Conservation (phyloP, 129 eudicot species). For the Mikania micrantha region DNA sequence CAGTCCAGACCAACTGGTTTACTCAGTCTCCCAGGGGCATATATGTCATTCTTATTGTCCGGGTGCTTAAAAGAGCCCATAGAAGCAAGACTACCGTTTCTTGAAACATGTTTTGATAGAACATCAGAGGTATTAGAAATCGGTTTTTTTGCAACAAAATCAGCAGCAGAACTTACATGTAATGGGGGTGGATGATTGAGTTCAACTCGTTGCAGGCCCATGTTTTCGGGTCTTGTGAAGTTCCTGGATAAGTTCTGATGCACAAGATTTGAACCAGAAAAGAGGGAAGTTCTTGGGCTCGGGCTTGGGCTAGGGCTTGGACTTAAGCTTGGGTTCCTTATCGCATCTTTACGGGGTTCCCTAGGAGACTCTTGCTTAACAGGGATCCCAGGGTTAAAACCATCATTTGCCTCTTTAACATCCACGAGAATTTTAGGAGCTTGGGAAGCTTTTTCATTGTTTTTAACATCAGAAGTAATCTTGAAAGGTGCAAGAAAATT, state of each 20-base stretch:
- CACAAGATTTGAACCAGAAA: constrained; percentile 30
- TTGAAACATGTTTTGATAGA: constrained; percentile 29
- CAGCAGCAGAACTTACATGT: constrained; percentile 28
- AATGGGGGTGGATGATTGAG: constrained; percentile 36
- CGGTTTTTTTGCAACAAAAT: constrained; percentile 32
- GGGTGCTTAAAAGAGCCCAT: constrained; percentile 51
- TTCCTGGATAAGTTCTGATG: constrained; percentile 36
- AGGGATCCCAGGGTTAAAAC: constrained; percentile 23
- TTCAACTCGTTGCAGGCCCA: constrained; percentile 38
- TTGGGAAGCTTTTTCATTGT: constrained; percentile 18
- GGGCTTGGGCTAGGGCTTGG: background rate
- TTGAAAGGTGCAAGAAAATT: constrained; percentile 29
- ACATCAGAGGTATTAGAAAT: constrained; percentile 26
- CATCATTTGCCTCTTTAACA: constrained; percentile 19
- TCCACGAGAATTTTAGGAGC: constrained; percentile 17
- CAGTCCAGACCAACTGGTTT: constrained; percentile 13
- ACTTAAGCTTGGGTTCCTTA: too few relatives aligned
- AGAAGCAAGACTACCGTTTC: constrained; percentile 30
- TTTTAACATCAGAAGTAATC: constrained; percentile 13
- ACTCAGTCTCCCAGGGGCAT: constrained; percentile 29
- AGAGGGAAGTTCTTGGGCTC: constrained; percentile 26
- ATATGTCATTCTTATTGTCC: constrained; percentile 25
- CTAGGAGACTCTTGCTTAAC: constrained; percentile 39
- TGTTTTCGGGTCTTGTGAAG: constrained; percentile 29
- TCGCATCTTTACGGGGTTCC: constrained; percentile 22